Base-by-base conservation (phyloP, 257 asterid species). In the Echium plantagineum region DNA sequence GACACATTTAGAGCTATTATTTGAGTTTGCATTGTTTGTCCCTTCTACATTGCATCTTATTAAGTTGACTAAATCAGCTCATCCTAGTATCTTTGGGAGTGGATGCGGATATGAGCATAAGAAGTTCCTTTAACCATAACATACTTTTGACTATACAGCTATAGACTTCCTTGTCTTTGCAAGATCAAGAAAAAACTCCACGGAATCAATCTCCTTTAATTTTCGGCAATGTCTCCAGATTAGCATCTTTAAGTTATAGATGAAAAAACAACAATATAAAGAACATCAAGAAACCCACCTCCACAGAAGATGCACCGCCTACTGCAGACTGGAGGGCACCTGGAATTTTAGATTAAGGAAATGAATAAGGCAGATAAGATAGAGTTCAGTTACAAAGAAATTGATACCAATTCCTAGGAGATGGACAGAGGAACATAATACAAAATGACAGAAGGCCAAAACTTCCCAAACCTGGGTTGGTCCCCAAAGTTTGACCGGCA, bases 381-480 rank as follows among this genome's bases (percentile, higher is more conserved):
- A 13, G 20, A 5, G 60, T 26, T 35, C 52, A 63, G 24, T 47
- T 63, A 6, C 7, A 28, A 28, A 28, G 32, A 4, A 28, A 28
- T 28, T 12, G 12, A 49, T 69, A 28, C 57, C 15, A 60, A 46
- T 17, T 26, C 18, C 38, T 32, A 51, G 26, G 60, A 24, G 9
- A 58, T 3, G 54, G n/a, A 55, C 57, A 42, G 49, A 7, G 49
- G 47, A 49, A 35, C 6, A 63, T 65, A 28, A 32, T 9, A 22
- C 48, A 42, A 47, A 55, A 65, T 46, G 6, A 26, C 18, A 21
- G 55, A 32, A 54, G 60, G 70, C 17, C 58, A 42, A 64, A 46
- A 65, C 62, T 63, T 60, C 64, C 49, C 62, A 69, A 68, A 89
- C 99, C 97, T 74, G 95, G 61, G 75, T 73, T 76, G 9, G 88